A percentile compares a stretch with the other conserved stretches of the same genome.
Conservation (phyloP, 108 stramenopile genomes). For the Skeletonema tropicum region DNA sequence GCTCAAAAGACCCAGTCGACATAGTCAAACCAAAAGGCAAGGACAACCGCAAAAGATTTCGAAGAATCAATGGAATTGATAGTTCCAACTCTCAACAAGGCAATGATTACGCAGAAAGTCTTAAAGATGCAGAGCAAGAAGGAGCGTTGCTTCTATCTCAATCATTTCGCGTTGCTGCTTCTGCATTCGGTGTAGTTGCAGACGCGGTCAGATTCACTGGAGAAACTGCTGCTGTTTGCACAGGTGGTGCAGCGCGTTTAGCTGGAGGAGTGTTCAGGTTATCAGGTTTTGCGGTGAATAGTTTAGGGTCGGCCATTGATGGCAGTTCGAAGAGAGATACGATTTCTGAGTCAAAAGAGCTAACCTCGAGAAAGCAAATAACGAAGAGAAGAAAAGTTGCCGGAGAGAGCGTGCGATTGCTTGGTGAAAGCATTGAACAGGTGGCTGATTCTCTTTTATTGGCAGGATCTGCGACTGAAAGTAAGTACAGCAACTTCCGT, state of each 20-base stretch:
- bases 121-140: conserved; percentile 42
- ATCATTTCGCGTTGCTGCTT: conserved; percentile 49
- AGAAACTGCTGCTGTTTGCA: conserved; percentile 50
- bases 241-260: conserved; percentile 46
- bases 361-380: conserved; percentile 3
- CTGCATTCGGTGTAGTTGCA: conserved; percentile 46
- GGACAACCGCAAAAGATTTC: not conserved
- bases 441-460: conserved; percentile 49
- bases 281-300: conserved; percentile 43
- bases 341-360: not conserved
- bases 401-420: conserved; percentile 40
- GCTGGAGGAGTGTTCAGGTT: conserved; percentile 44
- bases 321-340: conserved; percentile 1
- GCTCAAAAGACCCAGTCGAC: conserved; percentile 4
- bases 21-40: conserved; percentile 1
- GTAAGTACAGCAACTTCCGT: not conserved
- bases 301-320: conserved; percentile 34
- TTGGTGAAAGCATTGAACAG: conserved; percentile 49
- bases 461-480: conserved; percentile 53
- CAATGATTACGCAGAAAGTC: not conserved
- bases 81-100: not conserved
- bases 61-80: not conserved
- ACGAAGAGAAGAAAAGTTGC: conserved; percentile 28
- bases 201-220: conserved; percentile 49
- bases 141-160: conserved; percentile 49